Conservation (phyloP, 805 yeast genomes). For the Wickerhamiella allomyrinae region DNA sequence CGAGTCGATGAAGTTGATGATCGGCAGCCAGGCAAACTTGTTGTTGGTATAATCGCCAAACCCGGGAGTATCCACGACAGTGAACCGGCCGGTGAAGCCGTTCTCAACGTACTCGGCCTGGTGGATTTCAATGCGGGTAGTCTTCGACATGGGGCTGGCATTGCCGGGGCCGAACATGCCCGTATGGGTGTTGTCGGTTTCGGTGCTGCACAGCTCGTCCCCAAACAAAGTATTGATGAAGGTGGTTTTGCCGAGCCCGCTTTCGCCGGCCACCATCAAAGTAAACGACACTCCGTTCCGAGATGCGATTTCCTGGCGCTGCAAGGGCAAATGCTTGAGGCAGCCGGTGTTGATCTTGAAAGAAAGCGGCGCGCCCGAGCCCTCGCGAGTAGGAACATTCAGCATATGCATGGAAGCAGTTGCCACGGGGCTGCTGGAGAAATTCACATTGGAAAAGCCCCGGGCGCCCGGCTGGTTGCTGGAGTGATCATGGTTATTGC, state of each 20-base stretch:
- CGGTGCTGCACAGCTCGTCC: constrained; percentile 29
- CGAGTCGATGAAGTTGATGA: constrained; percentile 67
- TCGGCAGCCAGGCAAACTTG: constrained; percentile 49
- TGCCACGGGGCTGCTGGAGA: not conserved
- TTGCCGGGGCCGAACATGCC: constrained; percentile 31
- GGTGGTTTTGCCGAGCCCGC: constrained; percentile 87
- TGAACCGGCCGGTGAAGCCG: constrained; percentile 61
- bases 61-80: constrained; percentile 85
- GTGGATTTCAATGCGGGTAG: constrained; percentile 64
- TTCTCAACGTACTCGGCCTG: constrained; percentile 77
- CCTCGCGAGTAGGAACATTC: not conserved
- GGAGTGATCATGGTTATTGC: not conserved
- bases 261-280: constrained; percentile 66
- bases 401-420: not conserved
- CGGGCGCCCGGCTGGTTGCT: not conserved
- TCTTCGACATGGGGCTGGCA: constrained; percentile 34
- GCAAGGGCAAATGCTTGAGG: constrained; percentile 7
- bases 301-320: constrained; percentile 18
- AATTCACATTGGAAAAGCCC: not conserved
- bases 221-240: constrained; percentile 77
- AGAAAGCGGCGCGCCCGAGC: not conserved
- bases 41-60: constrained; percentile 62
- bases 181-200: not conserved
- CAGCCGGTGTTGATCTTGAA: not conserved
- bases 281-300: constrained; percentile 48